phyloP scores from a whole-genome alignment of 225 moss, liverwort and hornwort species.

The Sphagnum tenellum region DNA sequence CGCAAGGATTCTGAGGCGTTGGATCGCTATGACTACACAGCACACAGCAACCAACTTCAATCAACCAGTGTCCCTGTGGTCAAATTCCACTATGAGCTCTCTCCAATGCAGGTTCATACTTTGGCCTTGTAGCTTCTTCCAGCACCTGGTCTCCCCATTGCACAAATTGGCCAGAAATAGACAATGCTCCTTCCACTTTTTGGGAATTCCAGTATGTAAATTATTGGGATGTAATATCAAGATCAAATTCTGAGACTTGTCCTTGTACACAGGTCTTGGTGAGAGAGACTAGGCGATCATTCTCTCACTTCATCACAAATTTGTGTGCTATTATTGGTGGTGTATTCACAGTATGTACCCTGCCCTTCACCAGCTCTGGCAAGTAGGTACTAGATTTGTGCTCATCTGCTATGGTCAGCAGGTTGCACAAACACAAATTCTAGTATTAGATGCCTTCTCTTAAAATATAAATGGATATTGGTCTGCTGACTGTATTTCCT shows the following conservation, averaged over 20 bases:
- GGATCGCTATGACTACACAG: conserved; percentile 70
- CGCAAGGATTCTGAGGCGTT: conserved; percentile 36
- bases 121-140: no score
- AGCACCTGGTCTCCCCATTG: no score
- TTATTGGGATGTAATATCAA: no score
- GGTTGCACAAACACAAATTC: no score
- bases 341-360: conserved; percentile 57
- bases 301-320: conserved; percentile 66
- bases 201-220: no score
- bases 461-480: no score
- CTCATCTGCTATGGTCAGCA: not conserved
- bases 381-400: not conserved
- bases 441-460: no score
- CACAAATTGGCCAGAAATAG: no score
- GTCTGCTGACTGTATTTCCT: no score
- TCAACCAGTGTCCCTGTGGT: conserved; percentile 56
- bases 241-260: no score
- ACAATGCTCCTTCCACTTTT: no score
- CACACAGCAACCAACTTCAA: conserved; percentile 70
- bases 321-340: conserved; percentile 81
- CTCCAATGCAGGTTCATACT: conserved; percentile 61
- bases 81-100: conserved; percentile 69
- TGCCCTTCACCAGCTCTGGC: not conserved
- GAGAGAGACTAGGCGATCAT: conserved; percentile 55
- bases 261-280: conserved; percentile 48